Evolutionary conservation across 2,329 filamentous ascomycete genomes (phyloP), one percentile per base, ranked within the genome.

Genomic region (Ophiocordyceps unilateralis): DNA sequence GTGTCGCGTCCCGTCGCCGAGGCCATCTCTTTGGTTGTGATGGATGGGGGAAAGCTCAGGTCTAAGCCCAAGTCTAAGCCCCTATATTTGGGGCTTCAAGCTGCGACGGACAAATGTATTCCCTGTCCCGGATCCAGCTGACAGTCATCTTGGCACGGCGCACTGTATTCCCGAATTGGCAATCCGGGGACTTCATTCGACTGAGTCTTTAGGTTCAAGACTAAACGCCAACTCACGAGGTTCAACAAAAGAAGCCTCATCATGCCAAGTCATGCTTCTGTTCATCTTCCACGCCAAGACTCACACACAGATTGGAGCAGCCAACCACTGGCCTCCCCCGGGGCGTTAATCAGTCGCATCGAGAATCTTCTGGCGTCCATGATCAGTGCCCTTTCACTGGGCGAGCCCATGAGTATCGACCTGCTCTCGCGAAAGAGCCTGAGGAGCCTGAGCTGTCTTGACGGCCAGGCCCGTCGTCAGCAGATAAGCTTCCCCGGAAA

Each of bases 401-500:
- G 50, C 30, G 41, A 55, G 34, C 53, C 56, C 23, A 43, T 60
- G 19, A 50, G 45, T 37, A 52, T 64, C 37, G 41, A 47, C 1
- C 49, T 63, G 8, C 37, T 44, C 3, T 49, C 51, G 1, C 53
- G 52, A 28, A 52, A 51, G 43, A 46, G 36, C 21, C 21, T 45
- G 12, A 40, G 44, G 8, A 36, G 34, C 15, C 47, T 26, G 7
- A 26, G 12, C 24, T 26, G 9, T 8, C 24, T 46, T 17, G 43
- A 40, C 6, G 43, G 41, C 36, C 39, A 44, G 15, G 39, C 40
- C 19, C 41, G 39, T 11, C 40, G 41, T 23, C 51, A 55, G 15
- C 44, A 44, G 7, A 44, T 66, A 22, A 48, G 44, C 0, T 76
- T 76, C 47, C 72, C 73, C 0, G 72, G 68, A 2, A 60, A 62